Evolutionary conservation across 306 rosid genomes (phyloP).

Genomic region (Trichosanthes cucumerina): DNA sequence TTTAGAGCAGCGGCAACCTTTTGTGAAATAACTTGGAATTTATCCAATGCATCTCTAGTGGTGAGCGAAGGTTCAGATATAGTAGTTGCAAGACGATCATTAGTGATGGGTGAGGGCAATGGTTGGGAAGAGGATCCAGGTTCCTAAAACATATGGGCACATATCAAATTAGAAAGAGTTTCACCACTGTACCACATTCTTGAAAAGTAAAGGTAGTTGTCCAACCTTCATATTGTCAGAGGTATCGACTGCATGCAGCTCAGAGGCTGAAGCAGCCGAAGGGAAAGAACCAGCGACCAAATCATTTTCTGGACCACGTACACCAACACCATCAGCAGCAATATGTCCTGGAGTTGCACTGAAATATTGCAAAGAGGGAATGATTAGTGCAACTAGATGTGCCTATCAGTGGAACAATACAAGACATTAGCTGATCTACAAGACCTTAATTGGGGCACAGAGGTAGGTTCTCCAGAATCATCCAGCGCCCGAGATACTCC

Average conservation of each 20-base stretch:
- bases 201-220: neutral
- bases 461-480: slow-evolving; percentile 50
- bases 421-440: neutral
- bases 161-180: slow-evolving; percentile 16
- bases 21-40: slow-evolving; percentile 75
- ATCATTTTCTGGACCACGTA: slow-evolving; percentile 64
- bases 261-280: slow-evolving; percentile 56
- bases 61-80: slow-evolving; percentile 68
- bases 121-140: slow-evolving; percentile 67
- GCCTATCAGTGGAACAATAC: neutral
- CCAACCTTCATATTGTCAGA: slow-evolving; percentile 54
- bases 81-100: slow-evolving; percentile 67
- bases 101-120: slow-evolving; percentile 41
- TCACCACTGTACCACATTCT: neutral
- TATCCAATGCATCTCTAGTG: slow-evolving; percentile 90
- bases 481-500: slow-evolving; percentile 63
- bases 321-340: slow-evolving; percentile 51
- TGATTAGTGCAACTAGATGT: neutral
- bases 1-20: slow-evolving; percentile 40
- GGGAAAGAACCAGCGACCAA: slow-evolving; percentile 59
- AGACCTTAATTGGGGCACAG: slow-evolving; percentile 58
- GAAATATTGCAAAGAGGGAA: slow-evolving; percentile 20
- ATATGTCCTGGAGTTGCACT: slow-evolving; percentile 55
- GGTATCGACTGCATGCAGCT: slow-evolving; percentile 51
- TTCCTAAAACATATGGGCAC: slow-evolving; percentile 46